Evolutionary conservation across 1,284 basidiomycete species (phyloP), one percentile per base, ranked within the genome.

Genomic region (Inonotus obliquus): DNA sequence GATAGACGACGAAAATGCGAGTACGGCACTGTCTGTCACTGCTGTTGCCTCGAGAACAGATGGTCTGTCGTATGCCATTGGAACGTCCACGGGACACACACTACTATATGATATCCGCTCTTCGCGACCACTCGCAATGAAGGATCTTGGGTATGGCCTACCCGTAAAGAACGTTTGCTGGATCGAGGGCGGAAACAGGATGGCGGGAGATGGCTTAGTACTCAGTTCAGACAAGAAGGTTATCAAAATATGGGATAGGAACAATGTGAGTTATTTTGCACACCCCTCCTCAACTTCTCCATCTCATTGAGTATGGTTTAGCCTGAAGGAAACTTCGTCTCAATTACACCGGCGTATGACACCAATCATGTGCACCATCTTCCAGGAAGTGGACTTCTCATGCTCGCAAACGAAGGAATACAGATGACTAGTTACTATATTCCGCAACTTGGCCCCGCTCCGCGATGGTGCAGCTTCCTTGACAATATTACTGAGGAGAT

Each of bases 401-500:
- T 98, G 76, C 86, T 89, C 25, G 93, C 95, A 11, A 96, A 96
- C 71, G 95, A 98, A 72, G 92, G 93, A 19, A 92, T 95, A 56
- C 89, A 92, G 65, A 91, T 98, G 87, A 89, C 85, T 25, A 86
- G 89, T 4, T 96, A 92, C 74, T 99, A 96, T 72, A 89, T 99
- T 48, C 97, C 96, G 17, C 92, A 96, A 67, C 84, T 99, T 4
- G 97, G 97, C 0, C 96, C 96, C 2, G 97, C 97, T 13, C 96
- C 97, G 0, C 85, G 86, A 67, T 99, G 97, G 97, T 95, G 94
- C 55, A 89, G 87, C 70, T 99, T 98, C 86, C 84, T 99, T 62
- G 97, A 99, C 77, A 94, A 93, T 68, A 89, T 99, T 71, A 99
- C 97, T 0, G 97, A 99, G 73, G 95, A 98, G 73, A 89, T 98